Base-by-base conservation (phyloP, 179 eudicot genomes). In the Amaranthus tricolor region DNA sequence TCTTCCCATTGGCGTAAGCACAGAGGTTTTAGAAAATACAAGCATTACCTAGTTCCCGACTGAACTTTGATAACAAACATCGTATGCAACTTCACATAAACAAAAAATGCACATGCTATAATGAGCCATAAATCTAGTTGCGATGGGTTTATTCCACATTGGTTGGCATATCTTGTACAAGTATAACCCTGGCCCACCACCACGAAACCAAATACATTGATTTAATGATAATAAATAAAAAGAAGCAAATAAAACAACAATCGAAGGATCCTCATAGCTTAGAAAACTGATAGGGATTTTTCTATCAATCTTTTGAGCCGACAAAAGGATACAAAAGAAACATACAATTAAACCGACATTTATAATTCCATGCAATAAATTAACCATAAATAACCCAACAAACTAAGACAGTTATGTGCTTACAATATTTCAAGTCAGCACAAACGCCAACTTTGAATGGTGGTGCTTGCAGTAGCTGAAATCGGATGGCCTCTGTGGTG, bases 381-480 rank as follows among this genome's bases (percentile, higher is more conserved):
- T 62, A 5, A 54, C 20, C 21, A 9, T 1, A 9, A 13, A 11
- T 17, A 51, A 60, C 61, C 48, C 43, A 78, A 51, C 49, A 74
- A 16, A 55, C 3, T 56, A 45, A 59, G 21, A 16, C 64, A 62
- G 11, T 44, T 63, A 44, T 64, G 61, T 24, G 13, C 84, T 77
- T 88, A 95, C 99, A 89, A 75, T 81, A 91, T 83, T 95, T 95
- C 74, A 95, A 82, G 79, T 95, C 99, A 76, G 91, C 98, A 54
- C 90, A 81, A 74, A 70, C 79, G 81, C 84, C 80, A 68, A 93
- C 84, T 73, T 84, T 65, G 71, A 75, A 82, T 43, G 98, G 97
- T 58, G 99, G 87, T 71, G 97, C 98, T 84, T 88, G 94, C 82
- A 95, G 87, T 59, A 93, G 91, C 86, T 91, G 99, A 82, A 93